Base-by-base conservation (phyloP, 495 filamentous ascomycete species). In the Penicillium herquei region DNA sequence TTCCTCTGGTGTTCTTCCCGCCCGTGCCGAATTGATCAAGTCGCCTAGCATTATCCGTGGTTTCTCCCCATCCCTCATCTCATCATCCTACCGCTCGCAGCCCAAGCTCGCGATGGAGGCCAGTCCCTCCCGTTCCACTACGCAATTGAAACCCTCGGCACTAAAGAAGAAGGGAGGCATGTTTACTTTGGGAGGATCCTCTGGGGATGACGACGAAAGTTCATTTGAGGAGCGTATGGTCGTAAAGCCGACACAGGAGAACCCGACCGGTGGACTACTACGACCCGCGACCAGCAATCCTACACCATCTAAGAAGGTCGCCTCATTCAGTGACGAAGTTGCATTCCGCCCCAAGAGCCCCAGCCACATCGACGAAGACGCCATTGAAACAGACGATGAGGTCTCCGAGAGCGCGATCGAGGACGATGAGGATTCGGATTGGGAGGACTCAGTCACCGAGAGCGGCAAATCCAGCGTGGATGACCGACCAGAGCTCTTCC, bases 371-470 rank as follows among this genome's bases (percentile, higher is more conserved):
- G 87, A 89, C 53, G 87, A 89, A 49, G 87, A 89, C 52, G 86
- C 86, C 13, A 90, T 91, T 44, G 88, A 89, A 58, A 86, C 84
- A 6, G 82, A 86, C 26, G 85, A 88, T 18, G 84, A 84, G 47
- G 78, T 89, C 31, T 88, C 87, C 4, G 90, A 94, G 68, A 90
- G 88, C 59, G 89, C 89, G 21, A 91, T 91, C 44, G 91, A 95
- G 52, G 91, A 96, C 49, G 93, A 95, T 41, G 89, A 92, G 44
- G 88, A 87, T 26, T 90, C 80, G 10, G 89, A 94, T 52, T 96
- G 91, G 91, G 92, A 96, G 67, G 93, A 96, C 59, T 94, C 91
- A 7, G 83, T 87, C n/a, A 91, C 91, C 33, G 89, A 95, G 55
- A 95, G 86, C 62, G 90, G 84, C 18, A 86, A 84, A 50, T 89